These are phyloP conservation scores for Moesziomyces sp. DNA, from an alignment of 1,284 basidiomycete genomes.

Conservation along the genomic window DNA sequence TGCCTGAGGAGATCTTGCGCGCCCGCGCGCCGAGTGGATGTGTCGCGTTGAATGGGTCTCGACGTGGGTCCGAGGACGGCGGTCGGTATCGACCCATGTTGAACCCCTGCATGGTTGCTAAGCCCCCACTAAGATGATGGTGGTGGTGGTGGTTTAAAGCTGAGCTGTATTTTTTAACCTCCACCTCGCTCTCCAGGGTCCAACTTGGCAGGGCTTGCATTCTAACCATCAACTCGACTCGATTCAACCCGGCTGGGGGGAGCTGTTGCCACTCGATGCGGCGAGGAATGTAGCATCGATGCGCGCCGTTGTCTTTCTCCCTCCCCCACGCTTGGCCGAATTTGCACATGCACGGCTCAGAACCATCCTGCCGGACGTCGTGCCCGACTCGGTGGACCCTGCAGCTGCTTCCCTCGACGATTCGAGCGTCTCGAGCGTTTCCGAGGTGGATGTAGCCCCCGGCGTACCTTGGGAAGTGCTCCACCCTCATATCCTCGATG, in stretches of 20 bases:
- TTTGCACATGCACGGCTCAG: background rate
- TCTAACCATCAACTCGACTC: background rate
- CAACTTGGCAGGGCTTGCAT: too few species aligned
- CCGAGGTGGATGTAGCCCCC: background rate
- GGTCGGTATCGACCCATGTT: slow-evolving; percentile 64
- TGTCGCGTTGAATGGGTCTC: slow-evolving; percentile 32
- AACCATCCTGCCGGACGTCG: background rate
- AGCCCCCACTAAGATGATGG: background rate
- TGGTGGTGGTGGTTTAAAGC: background rate
- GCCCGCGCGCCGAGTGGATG: slow-evolving; percentile 81
- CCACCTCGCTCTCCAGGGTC: too few species aligned
- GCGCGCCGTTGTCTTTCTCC: slow-evolving; percentile 22
- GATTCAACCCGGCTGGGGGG: background rate
- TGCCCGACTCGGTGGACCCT: slow-evolving; percentile 24
- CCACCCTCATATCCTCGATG: background rate
- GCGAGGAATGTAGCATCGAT: background rate
- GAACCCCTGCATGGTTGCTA: slow-evolving; percentile 62
- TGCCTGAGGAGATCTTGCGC: slow-evolving; percentile 85
- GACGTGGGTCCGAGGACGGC: slow-evolving; percentile 41
- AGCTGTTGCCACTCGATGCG: too few species aligned
- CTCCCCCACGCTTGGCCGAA: slow-evolving; percentile 3
- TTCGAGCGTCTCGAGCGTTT: background rate
- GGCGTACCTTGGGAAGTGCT: slow-evolving; percentile 16
- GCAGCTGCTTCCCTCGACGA: slow-evolving; percentile 1
- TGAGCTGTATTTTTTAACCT: too few species aligned